A percentile compares a stretch with the other conserved stretches of the same genome.
These are phyloP conservation scores for Eimeria brunetti DNA, from an alignment of 169 alveolate genomes.

Conservation along the genomic window DNA sequence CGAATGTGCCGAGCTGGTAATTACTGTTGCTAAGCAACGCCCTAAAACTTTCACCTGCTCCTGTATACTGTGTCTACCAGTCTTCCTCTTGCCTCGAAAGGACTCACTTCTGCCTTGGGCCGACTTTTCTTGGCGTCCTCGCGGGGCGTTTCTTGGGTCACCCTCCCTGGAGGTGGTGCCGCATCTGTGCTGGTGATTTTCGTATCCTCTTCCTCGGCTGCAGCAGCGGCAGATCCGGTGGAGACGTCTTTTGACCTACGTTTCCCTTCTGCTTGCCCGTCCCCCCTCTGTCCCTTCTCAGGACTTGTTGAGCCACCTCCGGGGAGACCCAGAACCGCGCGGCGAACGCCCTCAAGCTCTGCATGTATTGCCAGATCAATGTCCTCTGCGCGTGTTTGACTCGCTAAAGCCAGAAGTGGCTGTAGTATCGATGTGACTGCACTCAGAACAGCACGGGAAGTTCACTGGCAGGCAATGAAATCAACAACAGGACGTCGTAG, in stretches of 20 bases:
- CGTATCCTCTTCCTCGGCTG: neutral
- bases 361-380: conserved; percentile 36
- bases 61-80: neutral
- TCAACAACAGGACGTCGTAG: neutral
- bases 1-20: neutral
- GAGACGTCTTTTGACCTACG: neutral
- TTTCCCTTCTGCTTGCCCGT: neutral
- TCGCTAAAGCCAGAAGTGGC: conserved; percentile 16
- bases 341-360: conserved; percentile 34
- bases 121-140: neutral
- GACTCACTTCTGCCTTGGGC: neutral
- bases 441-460: neutral
- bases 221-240: neutral
- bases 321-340: neutral
- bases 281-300: conserved; percentile 13
- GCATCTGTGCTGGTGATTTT: neutral
- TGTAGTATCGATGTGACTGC: conserved; percentile 12
- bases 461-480: too few relatives aligned
- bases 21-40: neutral
- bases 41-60: neutral
- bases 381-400: conserved; percentile 38
- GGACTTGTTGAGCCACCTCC: neutral
- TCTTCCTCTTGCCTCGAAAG: neutral
- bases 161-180: neutral
- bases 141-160: neutral